These are phyloP conservation scores for Paramecium primaurelia DNA, from an alignment of 73 alveolate genomes.

Conservation along the genomic window DNA sequence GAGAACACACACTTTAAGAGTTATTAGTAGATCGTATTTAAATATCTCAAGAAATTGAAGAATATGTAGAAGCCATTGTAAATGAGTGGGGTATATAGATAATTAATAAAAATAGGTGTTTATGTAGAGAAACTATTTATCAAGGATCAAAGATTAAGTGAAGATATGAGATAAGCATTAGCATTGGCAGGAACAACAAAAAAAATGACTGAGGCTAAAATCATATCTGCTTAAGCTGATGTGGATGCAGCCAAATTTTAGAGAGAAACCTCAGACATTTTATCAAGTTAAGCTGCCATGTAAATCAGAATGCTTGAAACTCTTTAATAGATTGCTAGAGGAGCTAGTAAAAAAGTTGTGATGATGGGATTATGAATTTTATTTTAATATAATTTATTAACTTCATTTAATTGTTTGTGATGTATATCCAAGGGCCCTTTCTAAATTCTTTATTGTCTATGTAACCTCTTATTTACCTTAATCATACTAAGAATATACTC, in stretches of 20 bases:
- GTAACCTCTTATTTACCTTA: not conserved
- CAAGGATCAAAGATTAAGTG: conserved; percentile 30
- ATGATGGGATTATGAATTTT: conserved; percentile 11
- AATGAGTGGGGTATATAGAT: conserved; percentile 51
- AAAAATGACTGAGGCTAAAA: conserved; percentile 54
- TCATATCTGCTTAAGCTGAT: conserved; percentile 49
- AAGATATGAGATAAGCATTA: conserved; percentile 6
- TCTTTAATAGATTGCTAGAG: conserved; percentile 12
- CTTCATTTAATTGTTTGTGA: not conserved
- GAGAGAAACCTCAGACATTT: conserved; percentile 53
- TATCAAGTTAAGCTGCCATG: conserved; percentile 50
- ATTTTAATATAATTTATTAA: not conserved
- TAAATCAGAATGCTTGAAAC: conserved; percentile 46
- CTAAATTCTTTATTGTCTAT: not conserved
- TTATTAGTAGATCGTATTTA: conserved; percentile 33
- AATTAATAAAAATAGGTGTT: not conserved
- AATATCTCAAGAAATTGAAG: conserved; percentile 13
- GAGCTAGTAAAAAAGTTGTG: conserved; percentile 2
- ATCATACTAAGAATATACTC: not conserved
- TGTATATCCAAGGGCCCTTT: not conserved
- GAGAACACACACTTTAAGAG: conserved; percentile 37
- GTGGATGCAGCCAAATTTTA: conserved; percentile 57
- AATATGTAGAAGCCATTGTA: not conserved
- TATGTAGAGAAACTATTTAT: conserved; percentile 50
- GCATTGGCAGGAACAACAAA: conserved; percentile 59